Base-by-base conservation (phyloP, 768 basidiomycete genomes). In the Floccularia luteovirens region DNA sequence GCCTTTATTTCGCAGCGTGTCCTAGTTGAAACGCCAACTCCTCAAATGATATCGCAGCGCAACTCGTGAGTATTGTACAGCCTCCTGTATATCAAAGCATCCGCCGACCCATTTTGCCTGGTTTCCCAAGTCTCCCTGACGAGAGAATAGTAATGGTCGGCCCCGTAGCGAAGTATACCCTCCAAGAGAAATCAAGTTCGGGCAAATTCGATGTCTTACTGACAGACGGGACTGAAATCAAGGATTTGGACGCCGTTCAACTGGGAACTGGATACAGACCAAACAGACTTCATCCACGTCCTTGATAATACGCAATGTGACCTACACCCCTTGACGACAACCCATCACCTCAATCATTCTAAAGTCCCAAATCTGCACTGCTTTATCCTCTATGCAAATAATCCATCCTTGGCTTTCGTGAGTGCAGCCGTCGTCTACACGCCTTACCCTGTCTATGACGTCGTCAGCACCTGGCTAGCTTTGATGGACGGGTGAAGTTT, bases 41-140 rank as follows among this genome's bases (percentile, higher is more conserved):
- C 2, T 60, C 63, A 24, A 76, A 76, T 46, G 74, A 76, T 36
- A 69, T 75, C 28, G 68, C 69, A 1, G 63, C 67, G 1, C 71
- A 74, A 25, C 57, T 75, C 0, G 61, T 60, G 0, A 41, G 60
- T 0, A 52, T 72, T 11, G 61, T 62, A 0, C 44, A 55, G 24
- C 43, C 54, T 1, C 72, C 74, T 3, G 60, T 75, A 0, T 69
- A 67, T 45, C 68, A 74, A 32, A 71, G 67, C 10, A 61, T 66
- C 20, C 69, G 74, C 2, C 62, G 67, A 0, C 55, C 61, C 7
- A 60, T 62, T 5, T 58, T 71, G 46, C 53, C 50, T 1, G 48
- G 51, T 5, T 70, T 67, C 38, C 61, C 63, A 1, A 60, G 54
- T 37, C 64, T 76, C 10, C 64, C 66, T 0, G 65, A 72, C 40